These are phyloP conservation scores for Mycena indigotica DNA, from an alignment of 768 basidiomycete genomes.

Conservation along the genomic window DNA sequence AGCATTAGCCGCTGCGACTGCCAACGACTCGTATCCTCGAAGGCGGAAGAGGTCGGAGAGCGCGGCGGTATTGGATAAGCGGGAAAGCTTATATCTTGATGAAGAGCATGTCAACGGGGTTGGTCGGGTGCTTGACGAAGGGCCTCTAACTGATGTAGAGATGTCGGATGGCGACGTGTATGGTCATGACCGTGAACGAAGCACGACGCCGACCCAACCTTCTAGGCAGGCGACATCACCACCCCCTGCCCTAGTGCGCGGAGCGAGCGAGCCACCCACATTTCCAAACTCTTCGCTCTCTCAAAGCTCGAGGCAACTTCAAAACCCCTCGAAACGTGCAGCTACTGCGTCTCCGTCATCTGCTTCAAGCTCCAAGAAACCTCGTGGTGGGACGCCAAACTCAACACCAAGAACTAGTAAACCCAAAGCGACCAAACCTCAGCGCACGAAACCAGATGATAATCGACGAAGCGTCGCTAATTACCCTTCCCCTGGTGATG, in stretches of 20 bases:
- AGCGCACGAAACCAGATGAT: conserved; percentile 39
- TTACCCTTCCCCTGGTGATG: conserved; percentile 64
- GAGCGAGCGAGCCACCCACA: conserved; percentile 40
- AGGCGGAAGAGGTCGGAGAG: conserved; percentile 69
- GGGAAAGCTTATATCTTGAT: conserved; percentile 71
- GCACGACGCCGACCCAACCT: conserved; percentile 31
- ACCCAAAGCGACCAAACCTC: conserved; percentile 38
- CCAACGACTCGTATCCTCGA: conserved; percentile 20
- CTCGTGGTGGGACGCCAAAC: conserved; percentile 39
- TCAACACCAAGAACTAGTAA: background rate
- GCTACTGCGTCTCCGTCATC: conserved; percentile 26
- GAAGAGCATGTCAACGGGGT: conserved; percentile 50
- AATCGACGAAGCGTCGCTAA: conserved; percentile 62
- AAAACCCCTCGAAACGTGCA: conserved; percentile 29
- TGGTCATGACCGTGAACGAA: conserved; percentile 24
- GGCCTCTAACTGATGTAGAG: conserved; percentile 73
- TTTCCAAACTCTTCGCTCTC: conserved; percentile 36
- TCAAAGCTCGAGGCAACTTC: conserved; percentile 32
- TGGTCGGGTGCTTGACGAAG: conserved; percentile 72
- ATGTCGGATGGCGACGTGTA: conserved; percentile 44
- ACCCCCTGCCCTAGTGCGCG: conserved; percentile 34
- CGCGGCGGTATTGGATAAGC: conserved; percentile 53
- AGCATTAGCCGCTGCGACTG: conserved; percentile 24
- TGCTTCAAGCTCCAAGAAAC: conserved; percentile 35
- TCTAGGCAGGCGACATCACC: conserved; percentile 26